Base-by-base conservation (phyloP, 495 filamentous ascomycete genomes). In the Neurospora sp. region DNA sequence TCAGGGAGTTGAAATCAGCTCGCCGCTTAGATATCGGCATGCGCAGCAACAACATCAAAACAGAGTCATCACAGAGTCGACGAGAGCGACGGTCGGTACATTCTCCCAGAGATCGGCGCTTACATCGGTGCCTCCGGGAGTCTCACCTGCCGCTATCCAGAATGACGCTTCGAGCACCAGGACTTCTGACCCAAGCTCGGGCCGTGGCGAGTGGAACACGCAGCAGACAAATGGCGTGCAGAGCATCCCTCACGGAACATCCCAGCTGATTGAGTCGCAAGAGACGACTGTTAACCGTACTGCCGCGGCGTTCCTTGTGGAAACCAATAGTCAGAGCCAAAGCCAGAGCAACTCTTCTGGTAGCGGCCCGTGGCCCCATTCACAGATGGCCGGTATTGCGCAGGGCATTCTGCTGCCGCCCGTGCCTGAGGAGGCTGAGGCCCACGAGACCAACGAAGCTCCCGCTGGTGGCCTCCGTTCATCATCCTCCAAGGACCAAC, bases 91-190 rank as follows among this genome's bases (percentile, higher is more conserved):
- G 0, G 72, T 78, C 1, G 84, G 83, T 3, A 86, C 83, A 10
- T 83, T 84, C 62, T 89, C 93, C 5, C 94, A 97, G 81, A 85
- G 86, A 48, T 92, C 91, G 9, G 89, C 87, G 0, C 85, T 94
- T 70, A 94, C 92, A 5, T 88, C 91, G 31, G 86, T 97, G 79
- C 90, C 91, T 11, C 88, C 89, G 10, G 92, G 92, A 16, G 91
- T 94, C 40, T 90, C 94, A 70, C 89, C 92, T 5, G 89, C 86
- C 4, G 92, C 93, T 62, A 89, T 95, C 74, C 82, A 88, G 38
- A 97, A 97, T 76, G 92, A 94, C 76, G 94, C 94, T 5, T 97
- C 94, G 9, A 96, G 93, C 0, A 94, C 92, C n/a, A 92, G 92
- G 48, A 93, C 91, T 5, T 85, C 85, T 23, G 89, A 91, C 44